A percentile compares a stretch with the other conserved stretches of the same genome.
These are phyloP conservation scores for Entophlyctis luteolus DNA, from an alignment of 192 early-diverging fungal genomes.

Conservation along the genomic window DNA sequence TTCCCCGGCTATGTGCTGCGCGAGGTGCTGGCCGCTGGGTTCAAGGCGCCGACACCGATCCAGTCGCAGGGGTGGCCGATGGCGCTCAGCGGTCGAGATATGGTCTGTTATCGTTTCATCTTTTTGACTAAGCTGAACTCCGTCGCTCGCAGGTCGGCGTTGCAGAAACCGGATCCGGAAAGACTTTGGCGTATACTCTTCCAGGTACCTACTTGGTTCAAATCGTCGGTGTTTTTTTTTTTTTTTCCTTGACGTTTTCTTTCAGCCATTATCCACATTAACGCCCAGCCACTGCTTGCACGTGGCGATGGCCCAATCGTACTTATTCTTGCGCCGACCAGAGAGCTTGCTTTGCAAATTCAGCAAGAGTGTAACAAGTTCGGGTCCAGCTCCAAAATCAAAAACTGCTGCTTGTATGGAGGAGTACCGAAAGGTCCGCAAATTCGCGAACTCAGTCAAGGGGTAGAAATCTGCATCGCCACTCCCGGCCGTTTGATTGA, in stretches of 20 bases:
- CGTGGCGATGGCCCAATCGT: constrained; percentile 96
- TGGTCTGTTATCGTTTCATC: constrained; percentile 53
- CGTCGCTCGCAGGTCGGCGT: constrained; percentile 36
- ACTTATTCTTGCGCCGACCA: constrained; percentile 90
- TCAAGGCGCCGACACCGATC: constrained; percentile 85
- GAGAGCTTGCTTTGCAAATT: constrained; percentile 96
- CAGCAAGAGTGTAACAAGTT: constrained; percentile 94
- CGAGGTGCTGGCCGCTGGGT: constrained; percentile 81
- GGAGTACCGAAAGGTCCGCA: constrained; percentile 89
- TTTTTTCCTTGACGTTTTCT: no score
- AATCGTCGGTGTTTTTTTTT: no score
- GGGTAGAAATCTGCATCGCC: constrained; percentile 95
- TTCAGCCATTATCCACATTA: constrained; percentile 98
- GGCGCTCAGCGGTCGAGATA: constrained; percentile 91
- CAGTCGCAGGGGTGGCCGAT: constrained; percentile 98
- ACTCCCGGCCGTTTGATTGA: constrained; percentile 98
- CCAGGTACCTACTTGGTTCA: no score
- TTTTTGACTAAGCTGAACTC: background rate
- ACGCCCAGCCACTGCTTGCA: constrained; percentile 87
- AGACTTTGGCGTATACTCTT: constrained; percentile 90
- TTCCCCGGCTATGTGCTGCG: constrained; percentile 89
- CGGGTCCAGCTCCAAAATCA: constrained; percentile 79
- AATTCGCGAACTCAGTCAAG: constrained; percentile 75
- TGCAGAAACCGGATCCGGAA: constrained; percentile 63
- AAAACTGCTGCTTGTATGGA: constrained; percentile 93